Evolutionary conservation across 2,329 filamentous ascomycete species (phyloP).

Genomic region (Hypoxylon sp.): DNA sequence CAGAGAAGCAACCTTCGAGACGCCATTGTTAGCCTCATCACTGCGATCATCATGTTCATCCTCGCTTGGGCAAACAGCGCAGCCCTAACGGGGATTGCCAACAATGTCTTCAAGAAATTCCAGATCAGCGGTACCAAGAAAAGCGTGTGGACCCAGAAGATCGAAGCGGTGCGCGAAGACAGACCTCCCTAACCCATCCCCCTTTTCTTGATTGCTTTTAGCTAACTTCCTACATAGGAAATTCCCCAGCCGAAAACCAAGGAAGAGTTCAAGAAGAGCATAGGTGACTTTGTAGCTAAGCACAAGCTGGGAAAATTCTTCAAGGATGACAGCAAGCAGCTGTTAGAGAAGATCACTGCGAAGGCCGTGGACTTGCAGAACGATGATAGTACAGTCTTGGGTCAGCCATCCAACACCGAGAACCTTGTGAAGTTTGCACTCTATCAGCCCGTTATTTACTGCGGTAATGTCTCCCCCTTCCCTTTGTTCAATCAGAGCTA

Average conservation of each 20-base stretch:
- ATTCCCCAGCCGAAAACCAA: constrained; percentile 26
- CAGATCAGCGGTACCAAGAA: constrained; percentile 25
- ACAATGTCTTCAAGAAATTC: constrained; percentile 29
- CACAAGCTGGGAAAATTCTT: constrained; percentile 35
- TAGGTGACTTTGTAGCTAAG: constrained; percentile 33
- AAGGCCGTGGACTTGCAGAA: constrained; percentile 37
- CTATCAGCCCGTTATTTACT: constrained; percentile 40
- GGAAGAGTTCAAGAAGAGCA: constrained; percentile 34
- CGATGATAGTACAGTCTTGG: constrained; percentile 24
- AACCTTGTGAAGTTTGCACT: constrained; percentile 38
- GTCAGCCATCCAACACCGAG: constrained; percentile 30
- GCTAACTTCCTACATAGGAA: constrained; percentile 19
- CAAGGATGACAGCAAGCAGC: constrained; percentile 15
- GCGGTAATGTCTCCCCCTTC: constrained; percentile 18
- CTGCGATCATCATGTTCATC: constrained; percentile 32
- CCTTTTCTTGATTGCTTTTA: not conserved
- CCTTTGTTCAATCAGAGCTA: no score
- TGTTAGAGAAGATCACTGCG: constrained; percentile 30
- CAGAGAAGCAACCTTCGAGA: constrained; percentile 6
- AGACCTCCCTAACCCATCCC: not conserved
- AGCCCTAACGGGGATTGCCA: constrained; percentile 6
- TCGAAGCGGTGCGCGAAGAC: constrained; percentile 17
- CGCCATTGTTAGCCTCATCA: constrained; percentile 15
- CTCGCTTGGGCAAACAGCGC: constrained; percentile 32
- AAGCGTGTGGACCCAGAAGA: constrained; percentile 1